Percentiles rank a stretch among this genome's conserved stretches.
phyloP scores from a whole-genome alignment of 768 basidiomycete genomes.

The Macrolepiota fuliginosa region DNA sequence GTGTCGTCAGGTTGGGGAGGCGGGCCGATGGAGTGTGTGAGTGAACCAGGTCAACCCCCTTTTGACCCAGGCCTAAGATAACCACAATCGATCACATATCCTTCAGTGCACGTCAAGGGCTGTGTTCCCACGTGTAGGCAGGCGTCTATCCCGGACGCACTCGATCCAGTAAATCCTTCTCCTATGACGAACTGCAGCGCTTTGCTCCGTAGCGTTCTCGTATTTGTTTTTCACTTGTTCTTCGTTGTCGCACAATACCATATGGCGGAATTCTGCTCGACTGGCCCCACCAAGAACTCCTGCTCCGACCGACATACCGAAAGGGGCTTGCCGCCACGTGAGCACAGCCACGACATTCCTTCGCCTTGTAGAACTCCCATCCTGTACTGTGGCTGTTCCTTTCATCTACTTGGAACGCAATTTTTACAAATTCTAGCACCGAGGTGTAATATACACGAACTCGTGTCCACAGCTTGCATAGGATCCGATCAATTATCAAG shows the following conservation, averaged over 20 bases:
- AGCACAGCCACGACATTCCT: constrained; percentile 6
- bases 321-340: constrained; percentile 1
- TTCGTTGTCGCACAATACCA: not conserved
- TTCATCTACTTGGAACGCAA: not conserved
- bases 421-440: not conserved
- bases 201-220: not conserved
- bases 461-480: not conserved
- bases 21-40: constrained; percentile 10
- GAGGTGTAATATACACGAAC: not conserved
- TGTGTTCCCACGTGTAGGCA: constrained; percentile 1
- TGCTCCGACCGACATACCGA: not conserved
- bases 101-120: not conserved
- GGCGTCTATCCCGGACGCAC: not conserved
- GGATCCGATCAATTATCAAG: not conserved
- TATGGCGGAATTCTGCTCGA: not conserved
- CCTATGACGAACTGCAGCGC: not conserved
- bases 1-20: not conserved
- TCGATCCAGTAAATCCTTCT: not conserved
- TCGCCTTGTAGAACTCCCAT: not conserved
- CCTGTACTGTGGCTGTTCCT: not conserved
- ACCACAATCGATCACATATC: not conserved
- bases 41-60: not conserved
- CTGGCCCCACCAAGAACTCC: not conserved
- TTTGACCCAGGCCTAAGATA: not conserved
- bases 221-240: too few species aligned